Evolutionary conservation across 306 rosid genomes (phyloP).

Genomic region (Psophocarpus tetragonolobus): DNA sequence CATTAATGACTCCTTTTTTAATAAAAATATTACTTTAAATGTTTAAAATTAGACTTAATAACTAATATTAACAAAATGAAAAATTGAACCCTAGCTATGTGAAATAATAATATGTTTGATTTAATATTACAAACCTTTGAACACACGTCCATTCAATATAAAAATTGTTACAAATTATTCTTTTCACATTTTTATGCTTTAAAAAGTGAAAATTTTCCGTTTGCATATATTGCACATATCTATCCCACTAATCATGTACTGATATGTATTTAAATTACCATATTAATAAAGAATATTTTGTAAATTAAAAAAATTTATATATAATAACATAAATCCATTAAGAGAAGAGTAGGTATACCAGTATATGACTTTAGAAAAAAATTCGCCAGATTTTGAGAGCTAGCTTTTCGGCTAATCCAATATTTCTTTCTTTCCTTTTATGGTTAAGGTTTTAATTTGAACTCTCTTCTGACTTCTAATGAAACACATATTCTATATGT

Average conservation of each 20-base stretch:
- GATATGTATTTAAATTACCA: no score
- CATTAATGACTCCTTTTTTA: background rate
- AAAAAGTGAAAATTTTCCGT: no score
- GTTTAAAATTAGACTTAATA: background rate
- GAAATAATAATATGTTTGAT: no score
- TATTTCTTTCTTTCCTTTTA: background rate
- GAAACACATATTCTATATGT: background rate
- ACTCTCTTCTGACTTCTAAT: slow-evolving; percentile 1
- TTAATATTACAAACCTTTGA: no score
- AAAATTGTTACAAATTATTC: no score
- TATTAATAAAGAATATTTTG: no score
- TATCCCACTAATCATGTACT: no score
- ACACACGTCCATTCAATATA: no score
- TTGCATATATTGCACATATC: no score
- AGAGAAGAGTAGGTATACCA: background rate
- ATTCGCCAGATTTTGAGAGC: background rate
- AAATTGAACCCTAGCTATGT: background rate
- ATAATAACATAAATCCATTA: no score
- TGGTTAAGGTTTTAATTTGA: slow-evolving; percentile 17
- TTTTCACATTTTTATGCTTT: no score
- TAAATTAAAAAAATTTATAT: no score
- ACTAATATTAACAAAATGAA: background rate
- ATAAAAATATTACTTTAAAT: background rate
- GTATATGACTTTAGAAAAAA: background rate
- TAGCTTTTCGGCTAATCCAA: background rate